Percentiles rank a stretch among this genome's conserved stretches.
Evolutionary conservation across 805 yeast genomes (phyloP).

Genomic region (Pichia ethanolica): DNA sequence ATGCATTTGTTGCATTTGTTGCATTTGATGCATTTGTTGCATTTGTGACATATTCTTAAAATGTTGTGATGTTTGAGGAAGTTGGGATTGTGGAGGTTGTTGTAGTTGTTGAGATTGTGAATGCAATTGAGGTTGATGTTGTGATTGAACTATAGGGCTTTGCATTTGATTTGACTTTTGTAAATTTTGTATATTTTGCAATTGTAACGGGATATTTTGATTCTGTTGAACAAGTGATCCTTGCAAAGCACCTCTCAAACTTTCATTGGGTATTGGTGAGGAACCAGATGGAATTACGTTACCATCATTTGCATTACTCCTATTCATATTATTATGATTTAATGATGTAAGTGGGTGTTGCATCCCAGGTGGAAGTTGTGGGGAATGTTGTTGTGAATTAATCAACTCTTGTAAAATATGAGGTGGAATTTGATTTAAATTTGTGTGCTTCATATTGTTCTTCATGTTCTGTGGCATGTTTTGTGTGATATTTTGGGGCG

Average conservation of each 20-base stretch:
- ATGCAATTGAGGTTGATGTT: too few relatives aligned
- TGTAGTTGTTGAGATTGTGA: neutral
- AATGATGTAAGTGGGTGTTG: neutral
- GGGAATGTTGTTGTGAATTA: neutral
- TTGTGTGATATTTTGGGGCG: neutral
- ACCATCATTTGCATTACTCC: too few relatives aligned
- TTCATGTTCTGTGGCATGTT: neutral
- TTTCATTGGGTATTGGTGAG: too few relatives aligned
- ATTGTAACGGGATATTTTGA: too few relatives aligned
- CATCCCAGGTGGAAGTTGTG: conserved; percentile 3
- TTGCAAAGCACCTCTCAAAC: too few relatives aligned
- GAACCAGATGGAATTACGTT: too few relatives aligned
- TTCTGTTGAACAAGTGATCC: too few relatives aligned
- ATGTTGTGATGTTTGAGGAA: neutral
- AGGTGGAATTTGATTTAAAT: conserved; percentile 2
- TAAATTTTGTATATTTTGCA: too few relatives aligned
- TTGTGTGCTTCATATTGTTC: neutral
- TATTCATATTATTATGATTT: neutral
- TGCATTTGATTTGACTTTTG: too few relatives aligned
- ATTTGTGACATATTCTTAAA: too few relatives aligned
- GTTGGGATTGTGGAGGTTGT: neutral
- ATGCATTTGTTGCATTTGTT: neutral
- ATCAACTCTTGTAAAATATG: neutral
- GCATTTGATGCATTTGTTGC: too few relatives aligned
- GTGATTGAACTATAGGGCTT: too few relatives aligned